phyloP scores from a whole-genome alignment of 306 rosid species.

The Castanea mollissima region DNA sequence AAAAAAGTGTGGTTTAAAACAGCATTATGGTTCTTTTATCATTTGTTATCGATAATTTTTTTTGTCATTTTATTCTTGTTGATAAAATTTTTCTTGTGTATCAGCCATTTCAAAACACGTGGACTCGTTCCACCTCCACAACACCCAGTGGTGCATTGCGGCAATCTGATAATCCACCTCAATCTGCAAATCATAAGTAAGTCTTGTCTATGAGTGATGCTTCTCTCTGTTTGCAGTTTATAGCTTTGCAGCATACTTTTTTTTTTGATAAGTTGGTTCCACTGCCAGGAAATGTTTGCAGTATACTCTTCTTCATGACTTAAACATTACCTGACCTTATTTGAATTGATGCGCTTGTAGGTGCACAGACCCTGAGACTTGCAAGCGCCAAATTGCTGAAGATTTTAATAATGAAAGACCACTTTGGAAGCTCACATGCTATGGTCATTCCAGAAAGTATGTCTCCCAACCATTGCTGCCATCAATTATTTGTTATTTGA shows the following conservation, averaged over 20 bases:
- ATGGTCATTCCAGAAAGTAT: slow-evolving; percentile 72
- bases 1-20: too few relatives aligned
- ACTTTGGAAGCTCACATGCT: slow-evolving; percentile 89
- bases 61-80: slow-evolving; percentile 1
- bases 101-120: slow-evolving; percentile 81
- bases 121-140: slow-evolving; percentile 59
- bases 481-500: background rate
- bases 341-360: slow-evolving; percentile 38
- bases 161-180: slow-evolving; percentile 50
- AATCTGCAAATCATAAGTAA: slow-evolving; percentile 55
- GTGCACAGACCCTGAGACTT: slow-evolving; percentile 80
- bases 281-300: too few relatives aligned
- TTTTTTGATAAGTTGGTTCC: too few relatives aligned
- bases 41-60: background rate
- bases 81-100: slow-evolving; percentile 27
- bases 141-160: slow-evolving; percentile 30
- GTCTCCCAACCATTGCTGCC: background rate
- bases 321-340: slow-evolving; percentile 17
- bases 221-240: slow-evolving; percentile 11
- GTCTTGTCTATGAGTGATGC: slow-evolving; percentile 24
- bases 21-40: background rate
- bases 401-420: slow-evolving; percentile 81
- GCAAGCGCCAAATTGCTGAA: slow-evolving; percentile 68
- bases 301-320: slow-evolving; percentile 3
- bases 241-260: background rate